Evolutionary conservation across 2,329 filamentous ascomycete genomes (phyloP).

Genomic region (Diaporthe vaccinii): DNA sequence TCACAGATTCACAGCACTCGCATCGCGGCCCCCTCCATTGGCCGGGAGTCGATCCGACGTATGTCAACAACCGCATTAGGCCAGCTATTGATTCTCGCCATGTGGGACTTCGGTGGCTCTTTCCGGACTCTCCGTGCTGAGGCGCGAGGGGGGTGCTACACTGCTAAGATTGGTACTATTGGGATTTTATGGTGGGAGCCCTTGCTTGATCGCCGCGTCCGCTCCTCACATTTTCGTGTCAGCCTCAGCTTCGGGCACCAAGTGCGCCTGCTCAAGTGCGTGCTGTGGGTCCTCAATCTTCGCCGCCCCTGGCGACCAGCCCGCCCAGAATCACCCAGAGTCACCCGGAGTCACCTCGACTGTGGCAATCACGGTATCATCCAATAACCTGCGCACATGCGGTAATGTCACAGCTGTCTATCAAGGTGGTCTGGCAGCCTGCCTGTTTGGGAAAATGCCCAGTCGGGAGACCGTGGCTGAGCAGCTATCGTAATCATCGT

Average conservation of each 20-base stretch:
- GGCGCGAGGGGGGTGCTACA: not conserved
- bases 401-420: not conserved
- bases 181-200: not conserved
- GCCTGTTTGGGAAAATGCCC: conserved; percentile 28
- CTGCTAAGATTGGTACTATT: not conserved
- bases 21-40: not conserved
- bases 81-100: not conserved
- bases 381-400: conserved; percentile 10
- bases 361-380: conserved; percentile 24
- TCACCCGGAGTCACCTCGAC: not conserved
- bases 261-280: conserved; percentile 22
- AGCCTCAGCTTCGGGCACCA: conserved; percentile 21
- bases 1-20: conserved; percentile 25
- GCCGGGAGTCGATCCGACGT: not conserved
- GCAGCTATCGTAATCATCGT: not conserved
- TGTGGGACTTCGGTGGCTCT: conserved; percentile 27
- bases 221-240: conserved; percentile 3
- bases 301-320: conserved; percentile 2
- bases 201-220: conserved; percentile 21
- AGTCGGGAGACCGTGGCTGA: conserved; percentile 13
- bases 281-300: conserved; percentile 25
- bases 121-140: conserved; percentile 17
- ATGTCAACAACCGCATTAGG: conserved; percentile 15
- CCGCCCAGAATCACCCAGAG: not conserved
- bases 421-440: not conserved